Base-by-base conservation (phyloP, 176 grass and related monocot species). In the Alloteropsis semialata region DNA sequence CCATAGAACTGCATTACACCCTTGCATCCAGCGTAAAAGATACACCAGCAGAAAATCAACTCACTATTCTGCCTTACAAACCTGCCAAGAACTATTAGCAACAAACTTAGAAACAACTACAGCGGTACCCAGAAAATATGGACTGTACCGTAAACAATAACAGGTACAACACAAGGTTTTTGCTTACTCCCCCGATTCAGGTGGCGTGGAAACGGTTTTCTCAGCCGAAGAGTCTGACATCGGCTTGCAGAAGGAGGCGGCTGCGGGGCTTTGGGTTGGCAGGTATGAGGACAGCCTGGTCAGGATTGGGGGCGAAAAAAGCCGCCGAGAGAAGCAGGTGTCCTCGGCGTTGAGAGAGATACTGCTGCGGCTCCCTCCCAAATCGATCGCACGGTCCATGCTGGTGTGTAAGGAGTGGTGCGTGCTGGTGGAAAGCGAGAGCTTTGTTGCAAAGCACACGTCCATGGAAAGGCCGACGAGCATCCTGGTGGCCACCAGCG, bases 231-330 rank as follows among this genome's bases (percentile, higher is more conserved):
- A 54, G 5, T n/a, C 22, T 19, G 6, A 0, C 53, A 36, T 61
- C 6, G 45, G 19, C n/a, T 16, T 28, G 10, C 71, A 56, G 3
- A 66, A 55, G 10, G 46, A 76, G 60, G 46, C 82, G 8, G 4
- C 27, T 1, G 66, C 51, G 0, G 37, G 3, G 11, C 33, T 84
- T 67, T 6, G 24, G 59, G 21, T 83, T 51, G 70, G 29, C 10
- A 1, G 64, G 0, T 84, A 84, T 11, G 60, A 84, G 60, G 82
- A 84, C 6, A 84, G 46, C 36, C 27, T 84, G 5, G 10, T 14
- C 16, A 17, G 24, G 16, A 29, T 62, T 3, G n/a, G n/a, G n/a
- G n/a, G n/a, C n/a, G n/a, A n/a, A n/a, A n/a, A n/a, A n/a, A n/a
- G n/a, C n/a, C n/a, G n/a, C n/a, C n/a, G n/a, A n/a, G n/a, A n/a